Evolutionary conservation across 352 stramenopile species (phyloP).

Genomic region (Globisporangium heterothallicum): DNA sequence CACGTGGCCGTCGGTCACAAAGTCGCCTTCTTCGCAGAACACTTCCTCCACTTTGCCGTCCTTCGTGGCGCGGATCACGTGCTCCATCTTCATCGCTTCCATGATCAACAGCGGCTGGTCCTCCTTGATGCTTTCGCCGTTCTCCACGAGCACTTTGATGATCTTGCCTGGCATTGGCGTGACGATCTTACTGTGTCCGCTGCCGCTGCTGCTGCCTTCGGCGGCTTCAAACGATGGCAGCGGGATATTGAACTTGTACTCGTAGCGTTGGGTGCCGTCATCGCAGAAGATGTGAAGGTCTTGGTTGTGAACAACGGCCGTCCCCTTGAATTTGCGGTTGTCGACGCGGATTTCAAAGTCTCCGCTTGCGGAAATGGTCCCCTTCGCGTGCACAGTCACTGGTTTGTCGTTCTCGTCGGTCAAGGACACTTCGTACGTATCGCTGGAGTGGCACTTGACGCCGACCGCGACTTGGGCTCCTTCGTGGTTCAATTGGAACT

Average conservation of each 20-base stretch:
- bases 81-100: constrained; percentile 98
- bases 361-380: constrained; percentile 30
- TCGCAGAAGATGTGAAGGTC: constrained; percentile 76
- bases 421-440: constrained; percentile 40
- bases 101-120: constrained; percentile 93
- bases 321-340: constrained; percentile 60
- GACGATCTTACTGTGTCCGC: constrained; percentile 51
- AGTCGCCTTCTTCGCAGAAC: constrained; percentile 68
- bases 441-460: constrained; percentile 34
- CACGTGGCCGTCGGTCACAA: constrained; percentile 70
- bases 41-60: constrained; percentile 67
- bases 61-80: constrained; percentile 69
- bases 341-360: constrained; percentile 69
- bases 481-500: constrained; percentile 46
- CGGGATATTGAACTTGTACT: constrained; percentile 79
- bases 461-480: constrained; percentile 29
- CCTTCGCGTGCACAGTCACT: constrained; percentile 22
- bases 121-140: constrained; percentile 80
- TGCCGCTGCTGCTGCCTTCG: constrained; percentile 22
- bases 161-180: constrained; percentile 96
- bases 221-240: constrained; percentile 41
- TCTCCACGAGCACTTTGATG: constrained; percentile 84
- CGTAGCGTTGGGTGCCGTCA: constrained; percentile 62
- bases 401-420: constrained; percentile 14
- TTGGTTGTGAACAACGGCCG: constrained; percentile 58